Percentiles rank a stretch among this genome's conserved stretches.
These are phyloP conservation scores for Lodderomyces beijingensis DNA, from an alignment of 1,139 yeast species.

Conservation along the genomic window DNA sequence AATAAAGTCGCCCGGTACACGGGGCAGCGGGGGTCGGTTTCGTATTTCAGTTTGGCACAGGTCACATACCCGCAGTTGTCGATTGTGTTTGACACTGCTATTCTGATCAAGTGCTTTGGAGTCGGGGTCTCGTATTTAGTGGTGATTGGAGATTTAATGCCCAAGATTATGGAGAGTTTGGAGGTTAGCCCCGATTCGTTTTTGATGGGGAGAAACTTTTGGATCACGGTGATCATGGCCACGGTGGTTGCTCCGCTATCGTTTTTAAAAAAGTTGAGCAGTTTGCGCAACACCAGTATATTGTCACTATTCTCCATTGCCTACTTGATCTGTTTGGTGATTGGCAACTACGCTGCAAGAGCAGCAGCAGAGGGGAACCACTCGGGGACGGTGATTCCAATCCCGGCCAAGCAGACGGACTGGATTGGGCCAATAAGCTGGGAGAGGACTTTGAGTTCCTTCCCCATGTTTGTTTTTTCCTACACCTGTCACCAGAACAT, in stretches of 20 bases:
- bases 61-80: slow-evolving; percentile 50
- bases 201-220: slow-evolving; percentile 49
- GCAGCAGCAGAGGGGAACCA: slow-evolving; percentile 16
- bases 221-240: slow-evolving; percentile 63
- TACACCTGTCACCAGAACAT: slow-evolving; percentile 94
- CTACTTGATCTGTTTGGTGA: slow-evolving; percentile 71
- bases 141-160: slow-evolving; percentile 87
- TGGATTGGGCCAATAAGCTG: slow-evolving; percentile 37
- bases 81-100: slow-evolving; percentile 46
- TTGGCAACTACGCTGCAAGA: slow-evolving; percentile 48
- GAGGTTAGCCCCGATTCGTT: slow-evolving; percentile 17
- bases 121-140: slow-evolving; percentile 87
- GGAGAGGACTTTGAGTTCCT: slow-evolving; percentile 42
- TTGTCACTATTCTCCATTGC: slow-evolving; percentile 78
- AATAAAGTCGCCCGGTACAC: slow-evolving; percentile 49
- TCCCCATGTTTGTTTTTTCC: slow-evolving; percentile 89
- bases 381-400: neutral
- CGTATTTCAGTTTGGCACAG: slow-evolving; percentile 51
- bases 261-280: slow-evolving; percentile 69
- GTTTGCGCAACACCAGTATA: slow-evolving; percentile 79
- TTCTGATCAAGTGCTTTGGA: slow-evolving; percentile 72
- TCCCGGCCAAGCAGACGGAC: slow-evolving; percentile 19
- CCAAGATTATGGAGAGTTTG: slow-evolving; percentile 57
- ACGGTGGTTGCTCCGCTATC: slow-evolving; percentile 69
- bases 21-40: slow-evolving; percentile 45